Conservation (phyloP, 164 flowering plant species). For the Piper betle region DNA sequence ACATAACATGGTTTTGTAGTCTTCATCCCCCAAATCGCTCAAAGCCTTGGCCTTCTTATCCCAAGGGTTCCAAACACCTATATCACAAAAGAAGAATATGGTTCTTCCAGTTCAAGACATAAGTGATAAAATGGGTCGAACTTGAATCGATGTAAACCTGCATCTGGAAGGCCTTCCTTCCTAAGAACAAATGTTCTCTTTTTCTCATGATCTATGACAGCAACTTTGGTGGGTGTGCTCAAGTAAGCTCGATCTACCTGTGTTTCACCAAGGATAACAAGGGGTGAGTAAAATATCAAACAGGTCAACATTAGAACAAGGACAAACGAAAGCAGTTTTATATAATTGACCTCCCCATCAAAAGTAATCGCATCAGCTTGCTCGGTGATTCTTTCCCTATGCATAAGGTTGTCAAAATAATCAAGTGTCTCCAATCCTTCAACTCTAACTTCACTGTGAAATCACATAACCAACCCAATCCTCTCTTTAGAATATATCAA, state of each 20-base stretch:
- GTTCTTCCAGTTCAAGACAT: neutral
- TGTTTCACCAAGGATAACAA: neutral
- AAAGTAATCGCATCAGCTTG: conserved; percentile 91
- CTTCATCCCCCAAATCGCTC: conserved; percentile 64
- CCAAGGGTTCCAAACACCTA: conserved; percentile 96
- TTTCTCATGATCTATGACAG: conserved; percentile 87
- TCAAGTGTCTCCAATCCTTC: conserved; percentile 97
- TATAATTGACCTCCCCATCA: conserved; percentile 60
- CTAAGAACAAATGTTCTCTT: conserved; percentile 67
- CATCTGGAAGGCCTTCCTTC: conserved; percentile 73
- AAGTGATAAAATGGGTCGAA: neutral
- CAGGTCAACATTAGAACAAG: neutral
- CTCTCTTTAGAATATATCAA: neutral
- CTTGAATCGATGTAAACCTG: conserved; percentile 28
- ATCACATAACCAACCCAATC: conserved; percentile 5
- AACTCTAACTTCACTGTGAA: conserved; percentile 85
- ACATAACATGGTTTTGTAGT: conserved; percentile 44
- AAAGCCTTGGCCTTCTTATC: conserved; percentile 69
- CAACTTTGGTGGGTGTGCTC: conserved; percentile 70
- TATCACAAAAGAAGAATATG: conserved; percentile 1
- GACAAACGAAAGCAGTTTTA: neutral
- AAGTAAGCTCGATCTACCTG: conserved; percentile 65
- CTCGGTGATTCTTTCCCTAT: conserved; percentile 60
- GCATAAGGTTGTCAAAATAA: conserved; percentile 59
- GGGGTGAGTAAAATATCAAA: neutral